Evolutionary conservation across 768 basidiomycete genomes (phyloP), one percentile per base, ranked within the genome.

Genomic region (Rhizopogon sp.): DNA sequence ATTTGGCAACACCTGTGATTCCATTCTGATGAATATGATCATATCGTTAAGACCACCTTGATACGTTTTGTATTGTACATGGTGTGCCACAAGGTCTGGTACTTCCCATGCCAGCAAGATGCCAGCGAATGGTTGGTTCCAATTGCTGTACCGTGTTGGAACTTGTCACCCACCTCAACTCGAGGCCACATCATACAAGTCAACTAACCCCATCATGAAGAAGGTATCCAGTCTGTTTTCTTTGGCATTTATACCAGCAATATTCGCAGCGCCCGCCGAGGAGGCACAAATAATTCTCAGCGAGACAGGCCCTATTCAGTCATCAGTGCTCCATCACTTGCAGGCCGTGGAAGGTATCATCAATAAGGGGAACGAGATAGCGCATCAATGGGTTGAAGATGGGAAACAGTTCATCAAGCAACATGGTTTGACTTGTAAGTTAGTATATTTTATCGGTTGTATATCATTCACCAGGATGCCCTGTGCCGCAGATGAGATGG

Each of bases 391-490:
- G 87, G 63, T 72, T 29, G 77, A 85, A 52, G 70, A 80, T 25
- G 87, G 85, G 17, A 80, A 75, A 65, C 74, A 86, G 61, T 90
- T 80, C 62, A 76, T 90, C 54, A 80, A 83, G 66, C 80, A 90
- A 72, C 78, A 88, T 49, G 84, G 79, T n/a, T 61, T 91, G 33
- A 71, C 80, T 42, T 92, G 90, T 92, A 62, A 70, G 87, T 76
- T 7, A 9, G 50, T 17, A 17, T 52, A 6, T 6, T 20, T 10
- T 22, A 29, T 7, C 22, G 20, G 29, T 42, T 8, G 6, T 43
- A 14, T 49, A 41, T 25, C 0, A 47, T 13, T n/a, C 17, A 13
- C 11, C 11, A 13, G 11, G 51, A 6, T 25, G 25, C 41, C 9
- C 25, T 3, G 25, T 25, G 4, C 25, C 25, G 16, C 11, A 61